Conservation (phyloP, 2,329 filamentous ascomycete species). For the Cordyceps tenuipes region DNA sequence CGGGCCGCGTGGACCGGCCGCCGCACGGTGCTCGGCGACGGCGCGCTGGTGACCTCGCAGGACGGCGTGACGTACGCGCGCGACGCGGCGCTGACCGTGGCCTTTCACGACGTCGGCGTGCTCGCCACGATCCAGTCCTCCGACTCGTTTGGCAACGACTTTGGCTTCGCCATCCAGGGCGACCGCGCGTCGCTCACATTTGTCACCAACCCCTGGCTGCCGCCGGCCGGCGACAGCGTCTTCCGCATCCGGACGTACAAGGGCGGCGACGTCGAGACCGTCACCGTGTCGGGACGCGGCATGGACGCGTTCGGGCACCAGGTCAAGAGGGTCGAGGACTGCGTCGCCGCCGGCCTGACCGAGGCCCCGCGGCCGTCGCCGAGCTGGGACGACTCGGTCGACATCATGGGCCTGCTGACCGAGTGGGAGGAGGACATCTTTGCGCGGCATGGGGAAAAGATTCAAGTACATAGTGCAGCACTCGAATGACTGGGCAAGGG, state of each 20-base stretch:
- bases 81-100: constrained; percentile 18
- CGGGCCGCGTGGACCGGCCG: constrained; percentile 10
- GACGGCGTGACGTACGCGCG: constrained; percentile 15
- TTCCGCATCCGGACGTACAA: constrained; percentile 19
- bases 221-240: constrained; percentile 18
- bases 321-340: constrained; percentile 19
- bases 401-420: constrained; percentile 20
- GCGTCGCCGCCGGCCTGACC: constrained; percentile 14
- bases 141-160: constrained; percentile 21
- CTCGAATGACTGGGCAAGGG: background rate
- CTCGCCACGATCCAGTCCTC: constrained; percentile 21
- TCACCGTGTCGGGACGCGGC: constrained; percentile 15
- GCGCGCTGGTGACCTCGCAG: constrained; percentile 17
- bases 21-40: constrained; percentile 16
- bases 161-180: constrained; percentile 18
- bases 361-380: constrained; percentile 19
- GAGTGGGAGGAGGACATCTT: constrained; percentile 19
- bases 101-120: constrained; percentile 18
- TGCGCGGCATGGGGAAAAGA: constrained; percentile 4
- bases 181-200: constrained; percentile 18
- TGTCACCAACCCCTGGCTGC: constrained; percentile 22
- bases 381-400: constrained; percentile 18
- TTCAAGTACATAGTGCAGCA: background rate
- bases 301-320: constrained; percentile 20
- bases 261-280: constrained; percentile 14